phyloP scores from a whole-genome alignment of 2,329 filamentous ascomycete species.

The Verticillium zaregamsianum region DNA sequence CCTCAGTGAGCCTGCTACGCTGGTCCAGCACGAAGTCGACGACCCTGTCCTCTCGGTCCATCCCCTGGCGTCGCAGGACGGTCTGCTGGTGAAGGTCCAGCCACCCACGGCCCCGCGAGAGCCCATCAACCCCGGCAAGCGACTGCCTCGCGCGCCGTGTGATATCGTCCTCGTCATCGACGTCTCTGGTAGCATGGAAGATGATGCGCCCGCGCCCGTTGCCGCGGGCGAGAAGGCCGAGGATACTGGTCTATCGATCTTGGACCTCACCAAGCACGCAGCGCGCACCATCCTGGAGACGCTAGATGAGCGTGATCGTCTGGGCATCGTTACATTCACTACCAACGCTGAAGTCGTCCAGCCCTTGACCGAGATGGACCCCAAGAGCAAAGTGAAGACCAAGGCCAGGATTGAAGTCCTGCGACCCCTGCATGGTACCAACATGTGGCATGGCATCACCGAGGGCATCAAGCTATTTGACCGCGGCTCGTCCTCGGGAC shows the following conservation, averaged over 20 bases:
- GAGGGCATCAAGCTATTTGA: conserved; percentile 46
- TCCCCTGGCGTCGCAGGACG: conserved; percentile 30
- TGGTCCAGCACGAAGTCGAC: not conserved
- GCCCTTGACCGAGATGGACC: conserved; percentile 41
- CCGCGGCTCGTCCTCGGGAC: conserved; percentile 18
- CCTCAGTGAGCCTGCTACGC: not conserved
- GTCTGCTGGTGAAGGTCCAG: conserved; percentile 39
- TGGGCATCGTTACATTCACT: conserved; percentile 55
- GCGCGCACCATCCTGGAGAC: conserved; percentile 54
- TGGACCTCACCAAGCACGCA: conserved; percentile 59
- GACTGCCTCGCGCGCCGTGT: conserved; percentile 40
- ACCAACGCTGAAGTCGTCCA: conserved; percentile 37
- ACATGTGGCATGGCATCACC: conserved; percentile 54
- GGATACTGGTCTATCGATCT: conserved; percentile 45
- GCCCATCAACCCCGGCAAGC: not conserved
- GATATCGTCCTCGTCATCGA: conserved; percentile 61
- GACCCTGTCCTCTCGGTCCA: conserved; percentile 27
- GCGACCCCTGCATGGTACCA: conserved; percentile 35
- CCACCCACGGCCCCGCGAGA: conserved; percentile 29
- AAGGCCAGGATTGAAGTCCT: conserved; percentile 39
- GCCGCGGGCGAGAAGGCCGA: conserved; percentile 32
- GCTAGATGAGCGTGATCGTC: conserved; percentile 46
- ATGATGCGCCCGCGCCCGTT: conserved; percentile 39
- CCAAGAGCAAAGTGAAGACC: conserved; percentile 37
- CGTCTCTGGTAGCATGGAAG: conserved; percentile 53